Conservation (phyloP, 2,329 filamentous ascomycete genomes). For the Fusarium sp. region DNA sequence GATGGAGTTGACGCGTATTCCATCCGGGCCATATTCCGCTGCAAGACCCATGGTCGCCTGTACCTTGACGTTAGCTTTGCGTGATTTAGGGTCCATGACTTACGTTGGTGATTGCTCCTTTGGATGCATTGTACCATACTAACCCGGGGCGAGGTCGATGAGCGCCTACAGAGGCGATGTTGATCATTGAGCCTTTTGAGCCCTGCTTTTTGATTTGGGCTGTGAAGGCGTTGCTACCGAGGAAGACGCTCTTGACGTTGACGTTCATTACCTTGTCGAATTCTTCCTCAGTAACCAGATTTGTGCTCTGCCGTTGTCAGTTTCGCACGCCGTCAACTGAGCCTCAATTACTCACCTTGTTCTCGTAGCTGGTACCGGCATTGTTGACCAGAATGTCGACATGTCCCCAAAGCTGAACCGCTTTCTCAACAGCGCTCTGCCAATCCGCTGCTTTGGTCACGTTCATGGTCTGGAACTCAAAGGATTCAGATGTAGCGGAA, state of each 20-base stretch:
- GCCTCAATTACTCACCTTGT: not conserved
- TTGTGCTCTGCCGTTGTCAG: not conserved
- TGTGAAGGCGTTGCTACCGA: constrained; percentile 4
- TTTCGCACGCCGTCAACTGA: accelerated
- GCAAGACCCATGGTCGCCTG: constrained; percentile 64
- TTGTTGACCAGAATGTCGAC: constrained; percentile 16
- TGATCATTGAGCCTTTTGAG: constrained; percentile 12
- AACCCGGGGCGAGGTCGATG: constrained; percentile 66
- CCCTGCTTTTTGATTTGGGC: not conserved
- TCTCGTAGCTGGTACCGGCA: constrained; percentile 7
- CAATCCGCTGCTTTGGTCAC: not conserved
- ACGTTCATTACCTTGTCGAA: constrained; percentile 14
- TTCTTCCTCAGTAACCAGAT: constrained; percentile 1
- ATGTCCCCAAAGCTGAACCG: not conserved
- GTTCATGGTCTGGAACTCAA: constrained; percentile 2
- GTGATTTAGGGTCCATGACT: not conserved
- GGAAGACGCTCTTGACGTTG: constrained; percentile 3
- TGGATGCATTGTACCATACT: constrained; percentile 77
- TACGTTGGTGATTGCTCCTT: constrained; percentile 70
- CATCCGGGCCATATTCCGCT: constrained; percentile 75
- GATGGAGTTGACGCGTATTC: constrained; percentile 78
- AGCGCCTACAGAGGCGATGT: constrained; percentile 12
- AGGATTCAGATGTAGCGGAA: not conserved
- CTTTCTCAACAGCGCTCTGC: not conserved
- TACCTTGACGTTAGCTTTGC: not conserved